Percentiles rank a stretch among this genome's conserved stretches.
Evolutionary conservation across 306 rosid species (phyloP).

Genomic region (Acacia acuminata): DNA sequence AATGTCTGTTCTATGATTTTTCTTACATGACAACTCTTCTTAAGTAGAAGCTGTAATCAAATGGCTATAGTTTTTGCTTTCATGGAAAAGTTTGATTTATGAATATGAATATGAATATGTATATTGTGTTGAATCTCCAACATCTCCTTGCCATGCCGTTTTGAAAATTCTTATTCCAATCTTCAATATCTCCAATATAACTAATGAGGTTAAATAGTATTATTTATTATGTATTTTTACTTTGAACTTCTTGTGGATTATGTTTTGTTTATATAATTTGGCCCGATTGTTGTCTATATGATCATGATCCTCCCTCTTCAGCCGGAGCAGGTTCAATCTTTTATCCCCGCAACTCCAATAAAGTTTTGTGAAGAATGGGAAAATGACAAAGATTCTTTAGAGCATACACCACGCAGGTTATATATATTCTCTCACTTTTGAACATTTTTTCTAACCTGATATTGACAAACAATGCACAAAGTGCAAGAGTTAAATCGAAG

Average conservation of each 20-base stretch:
- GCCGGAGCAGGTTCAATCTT: conserved; percentile 37
- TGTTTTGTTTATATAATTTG: too few species aligned
- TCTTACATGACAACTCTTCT: neutral
- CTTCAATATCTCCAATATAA: neutral
- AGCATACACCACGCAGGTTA: conserved; percentile 76
- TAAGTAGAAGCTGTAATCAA: neutral
- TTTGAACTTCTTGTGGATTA: too few species aligned
- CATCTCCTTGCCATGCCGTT: too few species aligned
- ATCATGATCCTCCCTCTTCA: neutral
- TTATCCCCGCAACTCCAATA: conserved; percentile 51
- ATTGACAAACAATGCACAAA: conserved; percentile 12
- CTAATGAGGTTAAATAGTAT: too few species aligned
- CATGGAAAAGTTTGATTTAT: neutral
- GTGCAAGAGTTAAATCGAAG: neutral
- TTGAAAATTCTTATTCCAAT: too few species aligned
- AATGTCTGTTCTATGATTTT: conserved; percentile 6
- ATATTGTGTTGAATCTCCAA: too few species aligned
- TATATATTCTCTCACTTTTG: conserved; percentile 6
- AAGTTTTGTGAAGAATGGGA: conserved; percentile 47
- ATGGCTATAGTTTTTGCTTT: neutral
- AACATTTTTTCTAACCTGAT: neutral
- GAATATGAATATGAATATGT: conserved; percentile 1
- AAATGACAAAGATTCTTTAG: conserved; percentile 42
- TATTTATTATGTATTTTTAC: too few species aligned
- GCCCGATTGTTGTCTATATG: too few species aligned